Conservation (phyloP, 192 early-diverging fungal species). For the Backusella australiensis region DNA sequence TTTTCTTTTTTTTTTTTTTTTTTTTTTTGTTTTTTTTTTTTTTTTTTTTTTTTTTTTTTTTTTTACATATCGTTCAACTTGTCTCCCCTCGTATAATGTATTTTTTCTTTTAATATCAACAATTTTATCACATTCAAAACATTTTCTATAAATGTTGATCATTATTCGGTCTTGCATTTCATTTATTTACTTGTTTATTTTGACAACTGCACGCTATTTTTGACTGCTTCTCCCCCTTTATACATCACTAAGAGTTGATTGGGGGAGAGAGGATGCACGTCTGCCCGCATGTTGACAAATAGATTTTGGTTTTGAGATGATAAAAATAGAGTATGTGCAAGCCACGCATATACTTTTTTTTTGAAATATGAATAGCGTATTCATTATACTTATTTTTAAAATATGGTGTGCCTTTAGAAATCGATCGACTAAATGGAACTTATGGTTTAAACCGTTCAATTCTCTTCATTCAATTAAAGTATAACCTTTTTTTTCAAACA, state of each 20-base stretch:
- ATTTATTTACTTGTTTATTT: not conserved
- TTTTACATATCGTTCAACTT: not conserved
- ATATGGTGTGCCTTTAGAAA: not conserved
- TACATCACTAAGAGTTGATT: not conserved
- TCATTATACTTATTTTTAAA: not conserved
- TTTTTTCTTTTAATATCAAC: not conserved
- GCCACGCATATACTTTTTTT: not conserved
- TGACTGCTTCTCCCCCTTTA: not conserved
- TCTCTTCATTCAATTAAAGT: not conserved
- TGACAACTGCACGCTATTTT: not conserved
- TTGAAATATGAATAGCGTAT: not conserved
- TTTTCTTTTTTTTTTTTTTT: no score
- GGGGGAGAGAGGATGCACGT: not conserved
- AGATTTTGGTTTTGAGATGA: not conserved
- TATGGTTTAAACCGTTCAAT: not conserved
- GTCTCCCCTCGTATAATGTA: not conserved
- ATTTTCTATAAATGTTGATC: no score
- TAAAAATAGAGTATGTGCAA: not conserved
- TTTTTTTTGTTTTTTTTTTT: no score
- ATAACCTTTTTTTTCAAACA: not conserved
- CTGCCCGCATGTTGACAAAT: not conserved
- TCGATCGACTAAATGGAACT: not conserved
- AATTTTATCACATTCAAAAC: not conserved
- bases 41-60: no score
- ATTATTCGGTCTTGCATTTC: not conserved